Conservation (phyloP, 495 filamentous ascomycete species). For the Hyphodiscus hymeniophilus region DNA sequence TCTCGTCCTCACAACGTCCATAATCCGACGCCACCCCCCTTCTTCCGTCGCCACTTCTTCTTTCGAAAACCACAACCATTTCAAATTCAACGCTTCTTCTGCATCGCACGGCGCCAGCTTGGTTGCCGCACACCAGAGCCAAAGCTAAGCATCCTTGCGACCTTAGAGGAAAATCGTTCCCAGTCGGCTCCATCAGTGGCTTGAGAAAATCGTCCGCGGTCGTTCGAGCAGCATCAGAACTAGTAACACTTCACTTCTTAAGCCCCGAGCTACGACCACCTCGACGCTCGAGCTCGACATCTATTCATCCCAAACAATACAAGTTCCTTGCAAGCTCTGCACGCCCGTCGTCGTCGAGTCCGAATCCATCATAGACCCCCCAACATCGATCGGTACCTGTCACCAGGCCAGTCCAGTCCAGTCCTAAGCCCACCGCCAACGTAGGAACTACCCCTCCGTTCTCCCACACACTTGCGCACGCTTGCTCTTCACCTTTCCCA, state of each 20-base stretch:
- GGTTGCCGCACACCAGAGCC: conserved; percentile 18
- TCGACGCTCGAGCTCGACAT: conserved; percentile 7
- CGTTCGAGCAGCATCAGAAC: no score
- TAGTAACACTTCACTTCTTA: conserved; percentile 6
- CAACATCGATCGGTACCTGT: conserved; percentile 11
- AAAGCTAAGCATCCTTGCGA: conserved; percentile 16
- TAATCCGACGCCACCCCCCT: background rate
- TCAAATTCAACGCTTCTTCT: background rate
- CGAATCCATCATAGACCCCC: background rate
- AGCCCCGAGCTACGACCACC: conserved; percentile 10
- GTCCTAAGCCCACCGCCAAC: background rate
- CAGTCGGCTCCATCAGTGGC: conserved; percentile 9
- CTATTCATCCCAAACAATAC: background rate
- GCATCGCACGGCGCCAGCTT: background rate
- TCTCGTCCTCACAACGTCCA: no score
- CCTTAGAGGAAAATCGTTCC: conserved; percentile 3
- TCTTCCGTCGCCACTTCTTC: background rate
- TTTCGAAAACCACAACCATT: conserved; percentile 3
- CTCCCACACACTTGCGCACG: background rate
- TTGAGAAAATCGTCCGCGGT: conserved; percentile 5
- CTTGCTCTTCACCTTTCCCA: no score
- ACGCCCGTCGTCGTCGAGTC: background rate
- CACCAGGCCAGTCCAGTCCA: background rate
- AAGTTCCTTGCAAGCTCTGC: no score
- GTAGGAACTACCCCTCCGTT: background rate